These are phyloP conservation scores for Aspergillus ruber DNA, from an alignment of 2,329 filamentous ascomycete genomes.

Conservation along the genomic window DNA sequence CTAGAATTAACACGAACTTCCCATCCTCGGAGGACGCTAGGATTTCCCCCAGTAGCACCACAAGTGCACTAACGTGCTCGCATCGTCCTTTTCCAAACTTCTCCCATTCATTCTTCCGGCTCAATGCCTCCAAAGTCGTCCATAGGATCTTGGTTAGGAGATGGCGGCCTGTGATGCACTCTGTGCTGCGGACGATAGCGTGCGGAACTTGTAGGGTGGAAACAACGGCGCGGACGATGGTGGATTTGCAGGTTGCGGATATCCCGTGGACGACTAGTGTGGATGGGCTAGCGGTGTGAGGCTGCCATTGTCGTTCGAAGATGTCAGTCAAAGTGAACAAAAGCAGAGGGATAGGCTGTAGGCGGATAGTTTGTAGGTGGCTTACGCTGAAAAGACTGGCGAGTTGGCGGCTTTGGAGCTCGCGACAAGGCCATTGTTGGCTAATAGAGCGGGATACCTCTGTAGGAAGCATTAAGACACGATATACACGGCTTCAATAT, in stretches of 20 bases:
- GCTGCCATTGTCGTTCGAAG: slow-evolving; percentile 15
- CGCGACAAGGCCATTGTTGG: slow-evolving; percentile 39
- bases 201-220: slow-evolving; percentile 49
- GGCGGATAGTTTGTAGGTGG: slow-evolving; percentile 2
- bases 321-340: background rate
- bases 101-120: slow-evolving; percentile 35
- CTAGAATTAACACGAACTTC: slow-evolving; percentile 76
- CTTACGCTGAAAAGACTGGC: slow-evolving; percentile 36
- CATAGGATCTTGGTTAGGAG: slow-evolving; percentile 42
- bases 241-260: slow-evolving; percentile 79
- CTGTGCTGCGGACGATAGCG: slow-evolving; percentile 37
- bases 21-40: slow-evolving; percentile 30
- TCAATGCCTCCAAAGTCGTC: slow-evolving; percentile 30
- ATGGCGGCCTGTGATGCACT: slow-evolving; percentile 43
- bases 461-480: slow-evolving; percentile 22
- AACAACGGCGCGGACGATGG: slow-evolving; percentile 60
- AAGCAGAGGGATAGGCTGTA: background rate
- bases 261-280: slow-evolving; percentile 78
- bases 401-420: slow-evolving; percentile 36
- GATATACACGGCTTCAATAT: background rate
- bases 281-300: slow-evolving; percentile 56
- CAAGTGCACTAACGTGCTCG: slow-evolving; percentile 72
- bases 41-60: slow-evolving; percentile 58
- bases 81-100: slow-evolving; percentile 54
- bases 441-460: slow-evolving; percentile 31